Conservation (phyloP, 768 basidiomycete genomes). For the Obba rivulosa region DNA sequence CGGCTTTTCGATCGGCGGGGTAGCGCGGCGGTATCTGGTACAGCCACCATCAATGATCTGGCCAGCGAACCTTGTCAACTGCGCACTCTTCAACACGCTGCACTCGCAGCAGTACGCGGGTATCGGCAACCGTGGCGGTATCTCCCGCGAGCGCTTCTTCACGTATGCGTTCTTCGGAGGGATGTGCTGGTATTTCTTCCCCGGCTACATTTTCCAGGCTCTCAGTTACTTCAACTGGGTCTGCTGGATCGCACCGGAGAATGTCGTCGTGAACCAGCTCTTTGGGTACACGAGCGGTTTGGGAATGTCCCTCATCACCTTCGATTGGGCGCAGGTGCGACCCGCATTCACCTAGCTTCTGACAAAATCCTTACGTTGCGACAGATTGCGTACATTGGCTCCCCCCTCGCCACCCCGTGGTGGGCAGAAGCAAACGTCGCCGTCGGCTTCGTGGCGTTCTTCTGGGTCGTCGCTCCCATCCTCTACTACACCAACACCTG, state of each 20-base stretch:
- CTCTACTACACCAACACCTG: conserved; percentile 69
- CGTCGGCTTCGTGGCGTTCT: conserved; percentile 60
- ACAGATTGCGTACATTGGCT: conserved; percentile 60
- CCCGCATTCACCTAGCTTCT: background rate
- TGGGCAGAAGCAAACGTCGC: conserved; percentile 75
- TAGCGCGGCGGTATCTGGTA: conserved; percentile 40
- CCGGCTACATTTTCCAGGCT: conserved; percentile 65
- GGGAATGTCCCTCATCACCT: conserved; percentile 69
- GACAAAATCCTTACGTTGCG: background rate
- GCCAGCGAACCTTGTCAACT: conserved; percentile 37
- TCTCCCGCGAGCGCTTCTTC: conserved; percentile 53
- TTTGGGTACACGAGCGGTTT: conserved; percentile 51
- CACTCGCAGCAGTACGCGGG: conserved; percentile 35
- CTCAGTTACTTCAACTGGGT: conserved; percentile 40
- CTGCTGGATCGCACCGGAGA: conserved; percentile 67
- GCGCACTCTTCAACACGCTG: conserved; percentile 42
- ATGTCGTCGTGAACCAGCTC: conserved; percentile 65
- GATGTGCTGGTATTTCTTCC: conserved; percentile 51
- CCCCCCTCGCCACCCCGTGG: conserved; percentile 77
- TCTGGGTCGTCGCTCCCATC: conserved; percentile 60
- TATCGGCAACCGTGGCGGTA: conserved; percentile 37
- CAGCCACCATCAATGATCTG: conserved; percentile 41
- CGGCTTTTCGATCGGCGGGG: conserved; percentile 38
- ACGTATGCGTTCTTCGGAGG: conserved; percentile 32
- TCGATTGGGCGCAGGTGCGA: conserved; percentile 61